Percentiles rank a stretch among this genome's conserved stretches.
Conservation (phyloP, 225 moss, liverwort and hornwort species). For the Antitrichia curtipendula region DNA sequence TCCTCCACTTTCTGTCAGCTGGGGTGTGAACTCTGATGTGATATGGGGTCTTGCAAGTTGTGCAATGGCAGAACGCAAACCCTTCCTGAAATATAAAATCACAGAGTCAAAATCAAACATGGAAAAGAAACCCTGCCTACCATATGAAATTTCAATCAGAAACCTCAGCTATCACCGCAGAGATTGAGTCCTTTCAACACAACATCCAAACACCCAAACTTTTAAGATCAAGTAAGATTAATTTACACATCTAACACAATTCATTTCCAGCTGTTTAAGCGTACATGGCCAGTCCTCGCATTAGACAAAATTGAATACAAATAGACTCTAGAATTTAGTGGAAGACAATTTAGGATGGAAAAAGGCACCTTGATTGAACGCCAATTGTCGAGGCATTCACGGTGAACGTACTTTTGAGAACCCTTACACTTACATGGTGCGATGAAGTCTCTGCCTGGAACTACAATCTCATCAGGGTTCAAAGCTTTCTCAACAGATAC, state of each 20-base stretch:
- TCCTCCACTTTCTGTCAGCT: constrained; percentile 51
- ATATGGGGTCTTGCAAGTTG: constrained; percentile 49
- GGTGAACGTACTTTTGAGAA: constrained; percentile 49
- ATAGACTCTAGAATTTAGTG: background rate
- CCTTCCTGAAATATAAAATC: constrained; percentile 21
- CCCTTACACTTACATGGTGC: constrained; percentile 58
- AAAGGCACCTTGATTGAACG: constrained; percentile 43
- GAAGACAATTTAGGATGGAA: background rate
- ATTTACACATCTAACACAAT: background rate
- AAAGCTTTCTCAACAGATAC: background rate
- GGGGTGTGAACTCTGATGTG: constrained; percentile 49
- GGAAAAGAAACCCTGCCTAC: background rate
- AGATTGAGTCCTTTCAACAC: background rate
- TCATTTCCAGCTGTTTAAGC: background rate
- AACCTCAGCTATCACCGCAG: background rate
- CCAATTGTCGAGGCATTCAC: constrained; percentile 56
- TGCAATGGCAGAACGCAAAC: constrained; percentile 52
- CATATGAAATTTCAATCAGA: background rate
- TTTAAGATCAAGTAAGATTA: background rate
- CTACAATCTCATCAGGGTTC: constrained; percentile 21
- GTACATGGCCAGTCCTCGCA: background rate
- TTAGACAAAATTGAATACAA: background rate
- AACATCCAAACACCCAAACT: background rate
- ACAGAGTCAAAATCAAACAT: background rate
- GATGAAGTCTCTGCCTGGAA: constrained; percentile 56